Conservation (phyloP, 352 stramenopile species). For the Pythium chondricola region DNA sequence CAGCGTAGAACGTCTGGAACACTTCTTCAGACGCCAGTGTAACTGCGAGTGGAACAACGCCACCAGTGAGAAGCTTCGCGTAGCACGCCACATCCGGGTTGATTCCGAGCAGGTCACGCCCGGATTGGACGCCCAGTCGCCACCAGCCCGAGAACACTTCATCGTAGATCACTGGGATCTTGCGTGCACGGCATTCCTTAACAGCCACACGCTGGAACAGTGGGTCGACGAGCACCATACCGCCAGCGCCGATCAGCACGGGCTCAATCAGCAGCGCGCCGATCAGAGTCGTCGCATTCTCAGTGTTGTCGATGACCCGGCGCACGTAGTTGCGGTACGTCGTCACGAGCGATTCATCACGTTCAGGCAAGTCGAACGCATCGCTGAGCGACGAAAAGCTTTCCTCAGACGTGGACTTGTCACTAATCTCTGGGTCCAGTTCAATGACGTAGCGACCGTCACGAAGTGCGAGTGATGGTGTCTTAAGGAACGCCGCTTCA, state of each 20-base stretch:
- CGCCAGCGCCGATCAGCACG: conserved; percentile 83
- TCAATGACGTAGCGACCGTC: conserved; percentile 53
- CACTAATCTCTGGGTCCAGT: conserved; percentile 42
- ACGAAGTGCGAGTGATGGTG: conserved; percentile 61
- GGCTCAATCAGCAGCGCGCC: conserved; percentile 86
- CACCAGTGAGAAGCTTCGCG: conserved; percentile 89
- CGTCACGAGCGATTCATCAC: conserved; percentile 29
- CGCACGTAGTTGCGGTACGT: conserved; percentile 66
- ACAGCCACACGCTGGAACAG: conserved; percentile 90
- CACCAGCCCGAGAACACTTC: conserved; percentile 90
- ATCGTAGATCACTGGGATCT: conserved; percentile 90
- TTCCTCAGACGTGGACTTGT: conserved; percentile 20
- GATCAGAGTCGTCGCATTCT: conserved; percentile 30
- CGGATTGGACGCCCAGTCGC: conserved; percentile 83
- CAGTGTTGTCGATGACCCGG: conserved; percentile 35
- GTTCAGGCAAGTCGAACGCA: conserved; percentile 42
- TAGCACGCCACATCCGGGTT: conserved; percentile 90
- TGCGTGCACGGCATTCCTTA: conserved; percentile 54
- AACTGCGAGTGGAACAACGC: conserved; percentile 79
- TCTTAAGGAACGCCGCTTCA: conserved; percentile 74
- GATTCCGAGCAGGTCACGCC: conserved; percentile 74
- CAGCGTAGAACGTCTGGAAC: conserved; percentile 87
- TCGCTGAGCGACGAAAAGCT: conserved; percentile 37
- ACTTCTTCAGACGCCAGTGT: conserved; percentile 86
- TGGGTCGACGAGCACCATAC: conserved; percentile 89